These are phyloP conservation scores for Aspergillus funiculosus DNA, from an alignment of 495 filamentous ascomycete genomes.

Conservation along the genomic window DNA sequence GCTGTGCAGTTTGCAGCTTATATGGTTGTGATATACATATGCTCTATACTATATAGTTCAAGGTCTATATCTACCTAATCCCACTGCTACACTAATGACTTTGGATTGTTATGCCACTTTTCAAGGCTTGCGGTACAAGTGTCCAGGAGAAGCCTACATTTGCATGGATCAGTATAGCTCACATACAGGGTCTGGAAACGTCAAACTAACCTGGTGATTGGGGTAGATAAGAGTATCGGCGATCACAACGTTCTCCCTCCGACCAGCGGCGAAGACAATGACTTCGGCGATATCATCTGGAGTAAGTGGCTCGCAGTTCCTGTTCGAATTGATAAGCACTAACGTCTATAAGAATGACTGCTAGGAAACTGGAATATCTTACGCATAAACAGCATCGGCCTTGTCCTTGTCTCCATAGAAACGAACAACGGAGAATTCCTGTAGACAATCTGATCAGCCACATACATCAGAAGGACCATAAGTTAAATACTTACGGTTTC, in stretches of 20 bases:
- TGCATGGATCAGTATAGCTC: not conserved
- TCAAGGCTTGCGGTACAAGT: not conserved
- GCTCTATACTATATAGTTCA: no score
- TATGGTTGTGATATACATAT: no score
- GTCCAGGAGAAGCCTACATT: constrained; percentile 3
- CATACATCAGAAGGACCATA: not conserved
- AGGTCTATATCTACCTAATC: no score
- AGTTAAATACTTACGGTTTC: constrained; percentile 63
- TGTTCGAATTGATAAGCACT: constrained; percentile 27
- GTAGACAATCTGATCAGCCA: constrained; percentile 8
- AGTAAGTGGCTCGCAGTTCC: constrained; percentile 83
- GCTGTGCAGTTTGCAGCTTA: no score
- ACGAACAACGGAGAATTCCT: constrained; percentile 91
- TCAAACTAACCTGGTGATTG: constrained; percentile 70
- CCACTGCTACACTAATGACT: no score
- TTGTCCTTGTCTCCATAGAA: constrained; percentile 90
- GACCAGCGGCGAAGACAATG: constrained; percentile 81
- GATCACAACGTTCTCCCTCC: constrained; percentile 90
- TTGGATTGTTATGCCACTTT: no score
- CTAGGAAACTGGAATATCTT: constrained; percentile 32
- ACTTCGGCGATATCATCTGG: constrained; percentile 94
- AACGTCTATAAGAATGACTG: not conserved
- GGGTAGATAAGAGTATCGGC: constrained; percentile 90
- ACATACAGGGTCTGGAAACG: no score
- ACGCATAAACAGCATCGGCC: constrained; percentile 95